Percentiles rank a stretch among this genome's conserved stretches.
These are phyloP conservation scores for Calocera viscosa DNA, from an alignment of 768 basidiomycete species.

Conservation along the genomic window DNA sequence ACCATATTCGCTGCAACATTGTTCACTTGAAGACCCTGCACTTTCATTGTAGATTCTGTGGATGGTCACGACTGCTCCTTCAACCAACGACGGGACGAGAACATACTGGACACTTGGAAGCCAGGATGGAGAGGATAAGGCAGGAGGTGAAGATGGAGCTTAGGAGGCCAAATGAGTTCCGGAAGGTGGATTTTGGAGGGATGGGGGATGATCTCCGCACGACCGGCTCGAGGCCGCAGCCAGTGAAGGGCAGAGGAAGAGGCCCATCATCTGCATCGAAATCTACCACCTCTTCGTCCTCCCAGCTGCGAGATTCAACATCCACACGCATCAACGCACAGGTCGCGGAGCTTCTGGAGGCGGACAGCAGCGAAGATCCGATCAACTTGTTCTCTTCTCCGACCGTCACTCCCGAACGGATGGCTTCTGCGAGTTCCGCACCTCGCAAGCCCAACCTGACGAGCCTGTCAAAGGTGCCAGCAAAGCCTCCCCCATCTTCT, in stretches of 20 bases:
- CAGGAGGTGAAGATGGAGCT: background rate
- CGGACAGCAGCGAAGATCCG: background rate
- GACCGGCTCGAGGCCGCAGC: background rate
- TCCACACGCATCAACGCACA: background rate
- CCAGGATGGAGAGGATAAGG: background rate
- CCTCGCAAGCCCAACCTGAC: background rate
- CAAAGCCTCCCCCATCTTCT: background rate
- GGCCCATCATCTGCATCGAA: background rate
- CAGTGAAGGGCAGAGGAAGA: background rate
- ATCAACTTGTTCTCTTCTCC: background rate
- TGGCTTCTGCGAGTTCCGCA: background rate
- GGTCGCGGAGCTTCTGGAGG: background rate
- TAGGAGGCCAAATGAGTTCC: background rate
- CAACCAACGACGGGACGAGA: too few relatives aligned
- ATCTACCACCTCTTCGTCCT: background rate
- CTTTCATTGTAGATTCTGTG: too few relatives aligned
- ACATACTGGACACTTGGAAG: too few relatives aligned
- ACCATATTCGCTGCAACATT: too few relatives aligned
- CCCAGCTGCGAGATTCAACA: background rate
- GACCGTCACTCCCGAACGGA: background rate
- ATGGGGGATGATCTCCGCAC: background rate
- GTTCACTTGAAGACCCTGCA: too few relatives aligned
- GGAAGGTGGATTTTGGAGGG: background rate
- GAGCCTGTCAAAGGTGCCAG: background rate
- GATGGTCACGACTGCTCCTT: background rate